phyloP scores from a whole-genome alignment of 768 basidiomycete species.

The Coprinellus aureogranulatus region DNA sequence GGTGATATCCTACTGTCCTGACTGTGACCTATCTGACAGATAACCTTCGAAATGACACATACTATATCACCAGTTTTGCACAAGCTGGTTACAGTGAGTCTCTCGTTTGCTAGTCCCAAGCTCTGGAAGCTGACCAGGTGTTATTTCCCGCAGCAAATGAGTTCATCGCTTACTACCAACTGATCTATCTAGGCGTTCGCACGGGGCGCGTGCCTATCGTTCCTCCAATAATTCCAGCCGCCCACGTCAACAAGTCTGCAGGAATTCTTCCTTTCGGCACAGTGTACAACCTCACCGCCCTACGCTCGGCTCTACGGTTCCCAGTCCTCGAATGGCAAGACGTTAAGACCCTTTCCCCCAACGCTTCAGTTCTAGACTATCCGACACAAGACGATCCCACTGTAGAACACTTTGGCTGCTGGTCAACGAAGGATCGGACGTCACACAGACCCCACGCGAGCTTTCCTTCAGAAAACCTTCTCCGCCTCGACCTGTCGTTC shows the following conservation, averaged over 20 bases:
- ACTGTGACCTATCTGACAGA: not conserved
- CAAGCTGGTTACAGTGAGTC: not conserved
- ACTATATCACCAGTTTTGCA: not conserved
- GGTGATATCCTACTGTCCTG: not conserved
- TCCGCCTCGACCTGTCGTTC: not conserved
- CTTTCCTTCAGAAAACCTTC: not conserved
- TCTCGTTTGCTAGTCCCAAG: too few relatives aligned
- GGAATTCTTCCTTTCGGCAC: not conserved
- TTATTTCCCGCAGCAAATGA: too few relatives aligned
- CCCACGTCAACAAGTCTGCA: not conserved
- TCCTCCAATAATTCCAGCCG: not conserved
- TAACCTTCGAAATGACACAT: not conserved
- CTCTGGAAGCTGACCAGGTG: too few relatives aligned
- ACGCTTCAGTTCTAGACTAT: not conserved
- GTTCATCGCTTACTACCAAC: not conserved
- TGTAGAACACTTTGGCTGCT: not conserved
- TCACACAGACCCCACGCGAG: not conserved
- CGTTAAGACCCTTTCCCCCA: not conserved
- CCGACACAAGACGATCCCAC: not conserved
- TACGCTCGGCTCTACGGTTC: not conserved
- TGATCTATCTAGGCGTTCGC: not conserved
- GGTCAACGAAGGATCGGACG: not conserved
- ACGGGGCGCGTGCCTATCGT: not conserved
- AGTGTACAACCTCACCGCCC: not conserved
- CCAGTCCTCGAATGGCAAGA: not conserved